These are phyloP conservation scores for Flaveria sonorensis DNA, from an alignment of 129 eudicot species.

Conservation along the genomic window DNA sequence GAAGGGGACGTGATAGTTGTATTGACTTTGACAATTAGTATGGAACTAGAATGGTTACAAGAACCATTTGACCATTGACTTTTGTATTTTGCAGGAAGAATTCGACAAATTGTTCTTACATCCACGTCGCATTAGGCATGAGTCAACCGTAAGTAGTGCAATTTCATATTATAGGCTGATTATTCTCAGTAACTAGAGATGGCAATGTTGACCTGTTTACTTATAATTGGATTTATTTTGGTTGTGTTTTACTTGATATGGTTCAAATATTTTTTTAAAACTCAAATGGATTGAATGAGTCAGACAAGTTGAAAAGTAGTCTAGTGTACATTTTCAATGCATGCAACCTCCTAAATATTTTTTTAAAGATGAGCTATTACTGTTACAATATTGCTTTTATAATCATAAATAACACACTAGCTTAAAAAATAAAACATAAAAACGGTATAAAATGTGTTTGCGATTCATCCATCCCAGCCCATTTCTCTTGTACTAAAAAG, in stretches of 20 bases:
- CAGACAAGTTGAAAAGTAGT: not conserved
- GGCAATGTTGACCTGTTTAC: not conserved
- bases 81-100: conserved; percentile 61
- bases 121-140: conserved; percentile 78
- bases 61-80: conserved; percentile 5
- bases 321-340: not conserved
- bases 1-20: not conserved
- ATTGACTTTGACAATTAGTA: conserved; percentile 1
- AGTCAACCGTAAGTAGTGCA: conserved; percentile 77
- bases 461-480: not conserved
- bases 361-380: not conserved
- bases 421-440: not conserved
- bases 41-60: conserved; percentile 1
- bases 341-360: conserved; percentile 11
- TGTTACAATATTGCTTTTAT: not conserved
- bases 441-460: not conserved
- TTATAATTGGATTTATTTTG: not conserved
- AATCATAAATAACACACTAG: not conserved
- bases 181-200: not conserved
- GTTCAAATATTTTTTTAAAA: not conserved
- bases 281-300: not conserved
- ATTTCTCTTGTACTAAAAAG: not conserved
- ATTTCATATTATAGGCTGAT: not conserved
- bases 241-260: not conserved
- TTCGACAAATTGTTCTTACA: conserved; percentile 69